A percentile compares a stretch with the other conserved stretches of the same genome.
Conservation (phyloP, 805 yeast species). For the Komagataella populi region DNA sequence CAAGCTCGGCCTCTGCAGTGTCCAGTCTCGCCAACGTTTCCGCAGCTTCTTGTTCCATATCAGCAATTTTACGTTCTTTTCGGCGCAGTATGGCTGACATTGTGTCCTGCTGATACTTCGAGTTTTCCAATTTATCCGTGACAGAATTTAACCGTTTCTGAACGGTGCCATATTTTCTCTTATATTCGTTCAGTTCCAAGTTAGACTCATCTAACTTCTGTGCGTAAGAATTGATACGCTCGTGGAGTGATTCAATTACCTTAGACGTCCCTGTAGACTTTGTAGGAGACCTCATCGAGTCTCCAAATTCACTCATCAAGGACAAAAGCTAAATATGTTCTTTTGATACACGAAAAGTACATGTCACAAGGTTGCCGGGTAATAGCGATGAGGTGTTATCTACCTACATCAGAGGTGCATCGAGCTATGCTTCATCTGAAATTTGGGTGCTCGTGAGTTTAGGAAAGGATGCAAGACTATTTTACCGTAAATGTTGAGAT, state of each 20-base stretch:
- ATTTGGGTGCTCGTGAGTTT: too few species aligned
- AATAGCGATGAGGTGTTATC: background rate
- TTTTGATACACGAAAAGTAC: background rate
- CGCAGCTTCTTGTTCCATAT: background rate
- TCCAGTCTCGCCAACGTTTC: background rate
- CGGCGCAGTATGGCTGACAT: background rate
- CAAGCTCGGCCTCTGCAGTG: background rate
- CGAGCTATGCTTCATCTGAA: background rate
- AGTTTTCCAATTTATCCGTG: background rate
- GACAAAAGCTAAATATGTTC: background rate
- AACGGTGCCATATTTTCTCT: background rate
- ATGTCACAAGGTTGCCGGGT: background rate
- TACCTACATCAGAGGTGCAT: background rate
- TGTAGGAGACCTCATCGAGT: background rate
- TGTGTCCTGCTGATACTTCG: background rate
- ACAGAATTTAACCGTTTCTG: background rate
- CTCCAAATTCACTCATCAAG: background rate
- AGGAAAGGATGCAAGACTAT: too few species aligned
- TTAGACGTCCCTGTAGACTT: background rate
- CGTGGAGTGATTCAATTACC: background rate
- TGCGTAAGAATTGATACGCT: background rate
- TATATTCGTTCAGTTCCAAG: background rate
- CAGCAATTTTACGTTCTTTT: background rate
- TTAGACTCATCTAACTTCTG: background rate
- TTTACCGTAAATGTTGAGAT: too few species aligned